phyloP scores from a whole-genome alignment of 1,139 yeast genomes.

The Nakaseomyces sp. region DNA sequence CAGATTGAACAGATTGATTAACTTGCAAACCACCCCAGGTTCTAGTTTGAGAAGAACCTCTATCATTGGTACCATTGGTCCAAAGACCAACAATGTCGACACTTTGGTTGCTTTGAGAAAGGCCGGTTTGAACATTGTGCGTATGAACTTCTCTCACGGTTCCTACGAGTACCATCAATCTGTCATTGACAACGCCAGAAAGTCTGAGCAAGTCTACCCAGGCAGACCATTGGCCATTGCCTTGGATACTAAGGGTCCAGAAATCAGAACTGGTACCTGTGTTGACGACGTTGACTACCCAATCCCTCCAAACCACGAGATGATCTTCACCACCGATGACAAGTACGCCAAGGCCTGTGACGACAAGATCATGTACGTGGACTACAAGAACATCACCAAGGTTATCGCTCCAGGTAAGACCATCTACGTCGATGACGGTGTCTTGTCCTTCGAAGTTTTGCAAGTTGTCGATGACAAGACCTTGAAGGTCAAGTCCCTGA shows the following conservation, averaged over 20 bases:
- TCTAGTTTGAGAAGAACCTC: conserved; percentile 86
- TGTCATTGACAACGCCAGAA: conserved; percentile 91
- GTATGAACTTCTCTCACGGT: conserved; percentile 99
- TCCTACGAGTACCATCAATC: conserved; percentile 93
- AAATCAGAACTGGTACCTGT: conserved; percentile 97
- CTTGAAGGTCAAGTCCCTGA: conserved; percentile 77
- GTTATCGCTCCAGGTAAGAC: conserved; percentile 80
- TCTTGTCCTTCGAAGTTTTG: conserved; percentile 83
- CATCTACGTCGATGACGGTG: conserved; percentile 96
- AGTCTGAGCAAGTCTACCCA: conserved; percentile 79
- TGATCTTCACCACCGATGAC: conserved; percentile 89
- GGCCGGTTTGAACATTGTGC: conserved; percentile 93
- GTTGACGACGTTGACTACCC: conserved; percentile 68
- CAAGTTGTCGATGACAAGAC: conserved; percentile 72
- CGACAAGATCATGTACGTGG: conserved; percentile 76
- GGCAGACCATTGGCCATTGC: conserved; percentile 99
- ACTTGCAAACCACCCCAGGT: conserved; percentile 72
- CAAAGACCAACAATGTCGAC: conserved; percentile 89
- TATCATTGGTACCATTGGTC: conserved; percentile 96
- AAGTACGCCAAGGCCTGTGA: conserved; percentile 61
- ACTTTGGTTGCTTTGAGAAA: conserved; percentile 79
- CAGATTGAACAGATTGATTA: conserved; percentile 66
- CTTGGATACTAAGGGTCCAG: conserved; percentile 98
- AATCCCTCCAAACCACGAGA: conserved; percentile 75
- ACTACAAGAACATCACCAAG: conserved; percentile 92